Evolutionary conservation across 2,329 filamentous ascomycete genomes (phyloP).

Genomic region (Didymella segeticola): DNA sequence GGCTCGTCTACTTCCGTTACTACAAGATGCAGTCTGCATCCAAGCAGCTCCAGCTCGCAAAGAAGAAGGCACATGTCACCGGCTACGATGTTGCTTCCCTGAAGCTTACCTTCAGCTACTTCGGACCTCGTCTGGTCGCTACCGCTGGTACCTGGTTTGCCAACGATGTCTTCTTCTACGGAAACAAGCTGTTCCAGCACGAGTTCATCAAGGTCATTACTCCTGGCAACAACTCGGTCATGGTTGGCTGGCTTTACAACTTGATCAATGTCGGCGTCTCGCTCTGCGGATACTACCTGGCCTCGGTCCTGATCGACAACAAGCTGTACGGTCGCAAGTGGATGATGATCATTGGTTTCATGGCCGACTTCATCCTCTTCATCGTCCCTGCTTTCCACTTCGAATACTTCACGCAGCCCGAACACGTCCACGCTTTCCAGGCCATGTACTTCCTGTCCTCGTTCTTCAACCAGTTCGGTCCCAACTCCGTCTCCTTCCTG

Average conservation of each 20-base stretch:
- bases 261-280: constrained; percentile 88
- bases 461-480: constrained; percentile 99
- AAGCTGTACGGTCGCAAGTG: constrained; percentile 95
- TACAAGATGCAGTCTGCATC: constrained; percentile 92
- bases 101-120: constrained; percentile 78
- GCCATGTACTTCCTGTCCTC: constrained; percentile 98
- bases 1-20: constrained; percentile 94
- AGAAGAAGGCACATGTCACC: constrained; percentile 85
- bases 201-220: constrained; percentile 88
- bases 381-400: constrained; percentile 89
- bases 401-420: constrained; percentile 76
- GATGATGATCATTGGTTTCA: constrained; percentile 95
- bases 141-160: constrained; percentile 91
- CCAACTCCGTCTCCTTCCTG: constrained; percentile 95
- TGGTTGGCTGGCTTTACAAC: constrained; percentile 92
- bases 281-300: constrained; percentile 86
- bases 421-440: constrained; percentile 87
- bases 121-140: constrained; percentile 83
- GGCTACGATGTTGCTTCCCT: constrained; percentile 91
- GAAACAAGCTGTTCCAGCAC: constrained; percentile 95
- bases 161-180: constrained; percentile 99
- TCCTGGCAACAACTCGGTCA: constrained; percentile 71
- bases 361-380: constrained; percentile 93
- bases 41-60: constrained; percentile 80
- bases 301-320: constrained; percentile 89